A percentile compares a stretch with the other conserved stretches of the same genome.
These are phyloP conservation scores for Aspergillus sp. DNA, from an alignment of 2,329 filamentous ascomycete species.

Conservation along the genomic window DNA sequence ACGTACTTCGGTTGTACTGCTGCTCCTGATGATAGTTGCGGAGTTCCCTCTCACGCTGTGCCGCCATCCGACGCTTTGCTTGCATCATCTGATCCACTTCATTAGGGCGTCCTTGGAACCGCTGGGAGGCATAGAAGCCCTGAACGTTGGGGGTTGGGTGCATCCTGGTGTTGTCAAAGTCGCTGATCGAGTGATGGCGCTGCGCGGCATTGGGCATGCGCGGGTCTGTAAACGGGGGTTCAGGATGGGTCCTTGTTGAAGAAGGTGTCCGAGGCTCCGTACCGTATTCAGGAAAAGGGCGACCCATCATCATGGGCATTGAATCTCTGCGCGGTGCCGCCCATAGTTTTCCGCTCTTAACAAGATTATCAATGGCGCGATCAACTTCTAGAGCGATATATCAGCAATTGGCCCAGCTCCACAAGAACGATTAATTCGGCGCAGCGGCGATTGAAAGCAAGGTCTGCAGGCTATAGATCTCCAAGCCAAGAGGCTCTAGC, in stretches of 20 bases:
- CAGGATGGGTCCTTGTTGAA: constrained; percentile 30
- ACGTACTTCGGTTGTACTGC: constrained; percentile 97
- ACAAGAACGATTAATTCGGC: not conserved
- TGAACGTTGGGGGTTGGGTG: constrained; percentile 80
- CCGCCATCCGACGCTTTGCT: constrained; percentile 98
- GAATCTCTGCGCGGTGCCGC: constrained; percentile 77
- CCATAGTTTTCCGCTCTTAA: constrained; percentile 96
- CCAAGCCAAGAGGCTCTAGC: too few species aligned
- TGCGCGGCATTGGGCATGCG: constrained; percentile 68
- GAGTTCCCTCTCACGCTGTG: constrained; percentile 97
- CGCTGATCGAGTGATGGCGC: constrained; percentile 82
- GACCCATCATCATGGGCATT: constrained; percentile 66
- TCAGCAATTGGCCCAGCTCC: constrained; percentile 28
- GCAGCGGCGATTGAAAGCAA: not conserved
- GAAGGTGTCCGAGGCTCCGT: constrained; percentile 37
- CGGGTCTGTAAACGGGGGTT: constrained; percentile 61
- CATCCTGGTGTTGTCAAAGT: constrained; percentile 77
- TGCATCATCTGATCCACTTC: constrained; percentile 99
- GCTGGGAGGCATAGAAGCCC: constrained; percentile 91
- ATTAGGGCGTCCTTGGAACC: constrained; percentile 83
- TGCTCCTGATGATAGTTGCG: constrained; percentile 99
- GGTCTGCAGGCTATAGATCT: not conserved
- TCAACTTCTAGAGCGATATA: constrained; percentile 75
- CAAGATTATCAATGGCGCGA: constrained; percentile 89
- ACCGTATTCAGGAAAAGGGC: constrained; percentile 65